phyloP scores from a whole-genome alignment of 225 moss, liverwort and hornwort species.

The Straminergon stramineum region DNA sequence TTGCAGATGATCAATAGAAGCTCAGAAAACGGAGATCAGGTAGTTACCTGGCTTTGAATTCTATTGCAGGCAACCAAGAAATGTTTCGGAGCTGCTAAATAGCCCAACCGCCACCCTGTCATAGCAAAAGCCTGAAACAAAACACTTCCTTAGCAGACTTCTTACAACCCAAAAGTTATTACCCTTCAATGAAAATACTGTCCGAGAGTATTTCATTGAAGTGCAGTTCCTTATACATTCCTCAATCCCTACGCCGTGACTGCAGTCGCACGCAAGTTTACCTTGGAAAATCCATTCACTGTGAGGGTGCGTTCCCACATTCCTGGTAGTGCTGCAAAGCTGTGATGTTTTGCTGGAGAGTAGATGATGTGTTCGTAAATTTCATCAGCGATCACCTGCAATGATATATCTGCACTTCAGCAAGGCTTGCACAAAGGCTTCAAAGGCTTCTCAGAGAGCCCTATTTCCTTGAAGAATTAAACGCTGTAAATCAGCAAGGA shows the following conservation, averaged over 20 bases:
- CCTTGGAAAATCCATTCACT: conserved; percentile 99
- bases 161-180: neutral
- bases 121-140: conserved; percentile 83
- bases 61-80: conserved; percentile 79
- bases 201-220: neutral
- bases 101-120: conserved; percentile 98
- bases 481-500: neutral
- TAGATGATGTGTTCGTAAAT: conserved; percentile 99
- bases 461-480: neutral
- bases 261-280: conserved; percentile 1
- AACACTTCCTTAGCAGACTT: neutral
- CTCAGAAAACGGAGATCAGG: neutral
- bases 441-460: neutral
- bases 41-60: conserved; percentile 88
- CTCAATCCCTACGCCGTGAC: neutral
- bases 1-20: neutral
- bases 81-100: conserved; percentile 94
- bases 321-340: conserved; percentile 91
- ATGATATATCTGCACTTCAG: conserved; percentile 6
- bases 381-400: conserved; percentile 93
- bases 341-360: conserved; percentile 78
- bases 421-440: neutral
- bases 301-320: conserved; percentile 98
- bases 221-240: neutral
- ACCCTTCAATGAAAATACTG: neutral